Evolutionary conservation across 352 stramenopile species (phyloP).

Genomic region (Saprolegnia diclina): DNA sequence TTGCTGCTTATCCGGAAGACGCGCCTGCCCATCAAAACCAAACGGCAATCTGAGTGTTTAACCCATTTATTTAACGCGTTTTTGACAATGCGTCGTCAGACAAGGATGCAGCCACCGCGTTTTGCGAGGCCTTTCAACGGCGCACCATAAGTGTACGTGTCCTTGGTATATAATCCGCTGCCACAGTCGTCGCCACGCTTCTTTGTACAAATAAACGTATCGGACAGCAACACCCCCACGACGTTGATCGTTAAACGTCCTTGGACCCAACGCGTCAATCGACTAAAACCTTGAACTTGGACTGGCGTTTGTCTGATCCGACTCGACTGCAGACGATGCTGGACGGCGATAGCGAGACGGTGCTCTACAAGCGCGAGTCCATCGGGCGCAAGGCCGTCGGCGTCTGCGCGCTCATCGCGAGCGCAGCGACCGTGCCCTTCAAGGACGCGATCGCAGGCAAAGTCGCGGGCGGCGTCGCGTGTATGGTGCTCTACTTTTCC

Average conservation of each 20-base stretch:
- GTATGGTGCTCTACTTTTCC: conserved; percentile 12
- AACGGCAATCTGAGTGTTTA: too few species aligned
- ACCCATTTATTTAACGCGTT: too few species aligned
- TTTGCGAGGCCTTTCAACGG: too few species aligned
- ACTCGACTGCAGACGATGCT: not conserved
- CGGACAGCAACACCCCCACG: too few species aligned
- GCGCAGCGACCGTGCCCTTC: not conserved
- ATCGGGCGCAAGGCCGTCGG: conserved; percentile 7
- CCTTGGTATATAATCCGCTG: too few species aligned
- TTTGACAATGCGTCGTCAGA: too few species aligned
- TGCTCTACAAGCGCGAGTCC: not conserved
- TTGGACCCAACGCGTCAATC: not conserved
- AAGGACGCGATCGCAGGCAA: conserved; percentile 8
- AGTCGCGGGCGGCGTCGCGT: not conserved
- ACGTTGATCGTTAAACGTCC: not conserved
- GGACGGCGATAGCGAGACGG: not conserved
- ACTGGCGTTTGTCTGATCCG: not conserved
- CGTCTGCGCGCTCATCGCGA: not conserved
- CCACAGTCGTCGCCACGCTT: too few species aligned
- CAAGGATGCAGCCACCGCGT: too few species aligned
- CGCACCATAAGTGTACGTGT: too few species aligned
- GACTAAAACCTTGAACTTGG: not conserved
- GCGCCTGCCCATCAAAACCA: too few species aligned
- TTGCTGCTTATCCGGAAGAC: too few species aligned
- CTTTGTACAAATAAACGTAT: too few species aligned